A percentile compares a stretch with the other conserved stretches of the same genome.
These are phyloP conservation scores for Spinacia oleracea DNA, from an alignment of 179 eudicot genomes.

Conservation along the genomic window DNA sequence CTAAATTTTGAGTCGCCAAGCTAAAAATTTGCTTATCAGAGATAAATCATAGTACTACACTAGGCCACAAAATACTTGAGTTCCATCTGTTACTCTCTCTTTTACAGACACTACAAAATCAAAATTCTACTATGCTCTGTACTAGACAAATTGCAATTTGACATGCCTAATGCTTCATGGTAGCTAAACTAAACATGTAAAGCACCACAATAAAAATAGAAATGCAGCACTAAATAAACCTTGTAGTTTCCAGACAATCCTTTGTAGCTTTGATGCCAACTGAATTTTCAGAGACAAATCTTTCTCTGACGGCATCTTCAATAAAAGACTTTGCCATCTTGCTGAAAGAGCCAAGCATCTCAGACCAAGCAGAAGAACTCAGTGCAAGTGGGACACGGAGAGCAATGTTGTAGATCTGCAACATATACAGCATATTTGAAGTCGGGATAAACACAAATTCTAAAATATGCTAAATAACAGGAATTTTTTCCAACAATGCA, in stretches of 20 bases:
- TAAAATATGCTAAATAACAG: not conserved
- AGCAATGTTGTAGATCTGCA: slow-evolving; percentile 58
- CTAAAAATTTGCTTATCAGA: not conserved
- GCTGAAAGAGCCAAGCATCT: slow-evolving; percentile 56
- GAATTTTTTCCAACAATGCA: not conserved
- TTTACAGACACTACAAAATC: no score
- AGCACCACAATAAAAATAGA: not conserved
- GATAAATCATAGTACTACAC: not conserved
- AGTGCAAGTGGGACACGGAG: slow-evolving; percentile 45
- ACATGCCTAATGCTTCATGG: not conserved
- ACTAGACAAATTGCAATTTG: not conserved
- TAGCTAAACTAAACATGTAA: not conserved
- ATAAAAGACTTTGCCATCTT: slow-evolving; percentile 46
- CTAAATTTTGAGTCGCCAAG: not conserved
- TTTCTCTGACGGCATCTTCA: slow-evolving; percentile 33
- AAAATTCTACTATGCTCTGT: not conserved
- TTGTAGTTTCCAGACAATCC: slow-evolving; percentile 62
- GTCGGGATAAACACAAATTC: not conserved
- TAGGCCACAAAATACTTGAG: not conserved
- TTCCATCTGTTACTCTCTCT: not conserved
- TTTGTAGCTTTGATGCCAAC: slow-evolving; percentile 46
- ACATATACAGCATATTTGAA: slow-evolving; percentile 12
- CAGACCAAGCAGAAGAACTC: slow-evolving; percentile 62
- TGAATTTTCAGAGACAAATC: slow-evolving; percentile 34
- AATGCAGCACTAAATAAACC: slow-evolving; percentile 41